Conservation (phyloP, 2,329 filamentous ascomycete species). For the Teratosphaeria destructans region DNA sequence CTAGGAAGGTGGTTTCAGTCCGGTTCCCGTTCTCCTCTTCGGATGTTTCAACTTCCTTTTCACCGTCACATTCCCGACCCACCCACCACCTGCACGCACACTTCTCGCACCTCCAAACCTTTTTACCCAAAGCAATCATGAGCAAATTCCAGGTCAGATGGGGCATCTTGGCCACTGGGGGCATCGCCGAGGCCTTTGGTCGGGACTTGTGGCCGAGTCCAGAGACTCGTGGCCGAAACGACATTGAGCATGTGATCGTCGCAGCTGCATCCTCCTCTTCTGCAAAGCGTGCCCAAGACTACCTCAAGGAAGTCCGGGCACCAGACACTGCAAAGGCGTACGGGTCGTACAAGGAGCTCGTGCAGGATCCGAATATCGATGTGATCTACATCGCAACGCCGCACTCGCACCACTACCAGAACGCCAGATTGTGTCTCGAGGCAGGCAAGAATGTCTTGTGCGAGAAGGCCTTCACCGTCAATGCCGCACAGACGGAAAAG, state of each 20-base stretch:
- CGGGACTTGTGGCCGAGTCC: conserved; percentile 72
- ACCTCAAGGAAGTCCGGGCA: conserved; percentile 62
- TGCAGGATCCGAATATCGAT: conserved; percentile 67
- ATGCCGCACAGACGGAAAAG: conserved; percentile 62
- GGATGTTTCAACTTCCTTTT: not conserved
- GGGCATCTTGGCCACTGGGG: conserved; percentile 40
- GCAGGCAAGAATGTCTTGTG: conserved; percentile 82
- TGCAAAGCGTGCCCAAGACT: conserved; percentile 56
- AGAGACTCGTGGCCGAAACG: conserved; percentile 54
- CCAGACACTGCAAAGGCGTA: conserved; percentile 60
- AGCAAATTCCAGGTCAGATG: conserved; percentile 26
- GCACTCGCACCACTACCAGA: conserved; percentile 88
- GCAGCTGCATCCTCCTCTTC: conserved; percentile 74
- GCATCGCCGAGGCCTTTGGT: conserved; percentile 46
- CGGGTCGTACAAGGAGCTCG: conserved; percentile 72
- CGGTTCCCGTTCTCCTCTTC: too few relatives aligned
- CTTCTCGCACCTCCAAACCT: not conserved
- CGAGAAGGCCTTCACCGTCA: conserved; percentile 85
- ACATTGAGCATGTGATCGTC: conserved; percentile 66
- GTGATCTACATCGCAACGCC: conserved; percentile 85
- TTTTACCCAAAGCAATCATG: conserved; percentile 12
- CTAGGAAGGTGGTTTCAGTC: not conserved
- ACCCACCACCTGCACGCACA: not conserved
- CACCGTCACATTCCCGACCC: not conserved
- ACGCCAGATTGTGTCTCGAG: conserved; percentile 71